Evolutionary conservation across 345 rosid species (phyloP), one percentile per base, ranked within the genome.

Genomic region (Aurinia saxatilis): DNA sequence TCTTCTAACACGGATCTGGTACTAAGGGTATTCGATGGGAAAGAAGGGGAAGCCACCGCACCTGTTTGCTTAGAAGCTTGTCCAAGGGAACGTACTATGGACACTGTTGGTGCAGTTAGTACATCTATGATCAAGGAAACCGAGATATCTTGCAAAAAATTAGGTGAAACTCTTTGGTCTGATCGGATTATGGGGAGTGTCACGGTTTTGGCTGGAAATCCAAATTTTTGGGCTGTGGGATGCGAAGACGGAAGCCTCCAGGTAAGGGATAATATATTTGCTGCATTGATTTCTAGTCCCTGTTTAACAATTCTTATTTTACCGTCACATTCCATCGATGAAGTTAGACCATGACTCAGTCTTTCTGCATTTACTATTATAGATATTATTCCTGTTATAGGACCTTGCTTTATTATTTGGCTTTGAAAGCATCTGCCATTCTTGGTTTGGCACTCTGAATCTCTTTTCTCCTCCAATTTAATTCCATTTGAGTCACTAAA

Each of bases 211-310:
- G 96, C 97, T 30, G 99, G 99, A 65, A 90, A 90, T 83, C 87
- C 87, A 42, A 90, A 95, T 66, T 84, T 95, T 67, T 95, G 97
- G 99, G 99, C 96, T 18, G 95, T 86, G 61, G 99, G 99, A 31
- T 88, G 95, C 60, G 97, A 95, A 73, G 96, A 90, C 75, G 99
- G 99, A 57, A 83, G 87, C 70, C 85, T 90, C 42, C 98, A 95
- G 90, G 99, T 90, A 68, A 60, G 59, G n/a, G 34, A 15, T 7
- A 50, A 58, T 59, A 60, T 2, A 46, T 56, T 36, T 53, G 19
- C 29, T 45, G 39, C 62, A 52, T 56, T 63, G 17, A 41, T 48
- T 56, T 52, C 11, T 8, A 47, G 39, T 46, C 48, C 6, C n/a
- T 47, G 31, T 47, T 36, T 16, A 25, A 30, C 14, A n/a, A n/a